phyloP scores from a whole-genome alignment of 768 basidiomycete species.

The Mycena crocata region DNA sequence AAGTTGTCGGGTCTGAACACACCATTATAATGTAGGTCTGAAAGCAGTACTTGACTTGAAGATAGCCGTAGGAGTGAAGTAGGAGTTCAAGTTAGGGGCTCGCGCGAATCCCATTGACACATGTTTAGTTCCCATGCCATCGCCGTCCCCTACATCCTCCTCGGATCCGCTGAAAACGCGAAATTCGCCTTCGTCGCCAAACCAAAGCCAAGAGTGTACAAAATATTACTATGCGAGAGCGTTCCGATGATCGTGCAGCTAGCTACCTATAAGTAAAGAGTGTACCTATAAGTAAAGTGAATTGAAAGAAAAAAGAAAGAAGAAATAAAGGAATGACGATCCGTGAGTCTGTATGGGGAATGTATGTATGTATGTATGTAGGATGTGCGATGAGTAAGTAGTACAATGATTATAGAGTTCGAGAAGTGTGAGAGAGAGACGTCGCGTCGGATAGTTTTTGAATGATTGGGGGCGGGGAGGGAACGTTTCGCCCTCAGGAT shows the following conservation, averaged over 20 bases:
- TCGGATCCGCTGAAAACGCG: background rate
- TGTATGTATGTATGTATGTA: background rate
- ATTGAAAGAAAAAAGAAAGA: no score
- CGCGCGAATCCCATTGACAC: no score
- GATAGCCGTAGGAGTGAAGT: no score
- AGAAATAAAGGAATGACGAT: background rate
- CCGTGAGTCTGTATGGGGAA: background rate
- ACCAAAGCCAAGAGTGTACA: background rate
- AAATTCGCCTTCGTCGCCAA: background rate
- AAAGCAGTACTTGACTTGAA: no score
- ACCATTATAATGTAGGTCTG: no score
- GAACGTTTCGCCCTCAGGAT: no score
- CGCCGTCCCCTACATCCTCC: no score
- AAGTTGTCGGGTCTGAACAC: no score
- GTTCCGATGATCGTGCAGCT: no score
- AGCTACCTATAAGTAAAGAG: slow-evolving; percentile 2
- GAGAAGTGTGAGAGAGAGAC: background rate
- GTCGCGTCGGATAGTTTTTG: background rate
- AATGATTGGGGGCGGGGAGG: no score
- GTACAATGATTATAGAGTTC: slow-evolving; percentile 26
- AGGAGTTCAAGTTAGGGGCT: no score
- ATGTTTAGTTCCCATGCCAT: no score
- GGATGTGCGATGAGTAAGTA: slow-evolving; percentile 6
- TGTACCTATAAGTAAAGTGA: background rate
- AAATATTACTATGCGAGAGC: slow-evolving; percentile 2